These are phyloP conservation scores for Dactylorhiza incarnata DNA, from an alignment of 106 monocot genomes.

Conservation along the genomic window DNA sequence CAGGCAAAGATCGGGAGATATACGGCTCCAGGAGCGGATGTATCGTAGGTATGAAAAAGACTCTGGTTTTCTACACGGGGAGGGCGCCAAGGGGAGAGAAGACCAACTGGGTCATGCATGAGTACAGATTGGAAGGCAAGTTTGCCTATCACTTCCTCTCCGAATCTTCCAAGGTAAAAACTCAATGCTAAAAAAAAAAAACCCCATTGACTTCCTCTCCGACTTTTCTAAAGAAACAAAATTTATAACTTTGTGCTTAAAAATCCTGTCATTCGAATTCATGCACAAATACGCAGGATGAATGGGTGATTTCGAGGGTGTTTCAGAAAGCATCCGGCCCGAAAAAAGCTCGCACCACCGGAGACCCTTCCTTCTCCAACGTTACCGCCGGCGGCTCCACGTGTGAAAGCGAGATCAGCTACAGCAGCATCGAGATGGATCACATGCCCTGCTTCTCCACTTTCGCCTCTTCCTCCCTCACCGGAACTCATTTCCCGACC, in stretches of 20 bases:
- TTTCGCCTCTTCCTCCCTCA: background rate
- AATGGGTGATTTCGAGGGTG: constrained; percentile 82
- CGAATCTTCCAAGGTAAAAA: constrained; percentile 62
- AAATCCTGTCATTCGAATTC: too few species aligned
- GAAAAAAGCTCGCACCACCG: constrained; percentile 30
- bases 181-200: background rate
- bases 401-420: constrained; percentile 21
- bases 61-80: constrained; percentile 88
- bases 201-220: background rate
- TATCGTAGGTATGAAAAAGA: constrained; percentile 98
- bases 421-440: constrained; percentile 33
- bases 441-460: constrained; percentile 99
- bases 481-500: constrained; percentile 1
- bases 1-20: constrained; percentile 95
- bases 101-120: constrained; percentile 99
- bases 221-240: background rate
- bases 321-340: constrained; percentile 52
- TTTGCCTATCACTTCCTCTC: constrained; percentile 79
- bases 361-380: constrained; percentile 7
- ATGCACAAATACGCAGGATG: constrained; percentile 38
- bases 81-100: constrained; percentile 96
- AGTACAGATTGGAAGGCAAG: constrained; percentile 87
- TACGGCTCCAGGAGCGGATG: constrained; percentile 46
- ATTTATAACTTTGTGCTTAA: too few species aligned
- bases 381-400: constrained; percentile 18